Evolutionary conservation across 768 basidiomycete species (phyloP).

Genomic region (Serendipita sp.): DNA sequence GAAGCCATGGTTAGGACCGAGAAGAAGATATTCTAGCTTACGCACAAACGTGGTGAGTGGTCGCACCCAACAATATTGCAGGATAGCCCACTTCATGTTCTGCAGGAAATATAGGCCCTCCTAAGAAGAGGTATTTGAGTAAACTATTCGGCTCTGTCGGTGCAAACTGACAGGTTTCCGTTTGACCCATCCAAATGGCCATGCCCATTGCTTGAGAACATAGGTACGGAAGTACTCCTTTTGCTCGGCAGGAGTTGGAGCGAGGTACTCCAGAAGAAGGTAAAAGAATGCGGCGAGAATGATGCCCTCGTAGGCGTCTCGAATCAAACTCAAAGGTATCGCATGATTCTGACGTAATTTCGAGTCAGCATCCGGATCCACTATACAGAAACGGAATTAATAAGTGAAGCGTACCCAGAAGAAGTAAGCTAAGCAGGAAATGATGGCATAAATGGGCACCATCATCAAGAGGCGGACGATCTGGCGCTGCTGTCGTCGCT

Average conservation of each 20-base stretch:
- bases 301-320: slow-evolving; percentile 63
- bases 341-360: slow-evolving; percentile 36
- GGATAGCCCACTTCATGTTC: slow-evolving; percentile 60
- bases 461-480: slow-evolving; percentile 63
- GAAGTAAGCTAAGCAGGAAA: slow-evolving; percentile 52
- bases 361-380: background rate
- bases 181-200: slow-evolving; percentile 47
- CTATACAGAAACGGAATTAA: background rate
- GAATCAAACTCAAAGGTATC: slow-evolving; percentile 49
- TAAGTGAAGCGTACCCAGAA: slow-evolving; percentile 45
- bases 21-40: background rate
- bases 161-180: slow-evolving; percentile 40
- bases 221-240: slow-evolving; percentile 41
- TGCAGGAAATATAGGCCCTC: slow-evolving; percentile 56
- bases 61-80: slow-evolving; percentile 56
- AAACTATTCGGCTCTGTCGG: background rate
- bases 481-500: slow-evolving; percentile 56
- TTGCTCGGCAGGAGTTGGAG: slow-evolving; percentile 45
- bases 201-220: slow-evolving; percentile 44
- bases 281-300: slow-evolving; percentile 69
- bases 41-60: slow-evolving; percentile 26
- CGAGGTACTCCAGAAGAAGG: slow-evolving; percentile 54
- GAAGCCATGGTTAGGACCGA: slow-evolving; percentile 20
- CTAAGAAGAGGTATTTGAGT: slow-evolving; percentile 19
- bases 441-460: slow-evolving; percentile 58